phyloP scores from a whole-genome alignment of 1,284 basidiomycete species.

The Naganishia liquefaciens region DNA sequence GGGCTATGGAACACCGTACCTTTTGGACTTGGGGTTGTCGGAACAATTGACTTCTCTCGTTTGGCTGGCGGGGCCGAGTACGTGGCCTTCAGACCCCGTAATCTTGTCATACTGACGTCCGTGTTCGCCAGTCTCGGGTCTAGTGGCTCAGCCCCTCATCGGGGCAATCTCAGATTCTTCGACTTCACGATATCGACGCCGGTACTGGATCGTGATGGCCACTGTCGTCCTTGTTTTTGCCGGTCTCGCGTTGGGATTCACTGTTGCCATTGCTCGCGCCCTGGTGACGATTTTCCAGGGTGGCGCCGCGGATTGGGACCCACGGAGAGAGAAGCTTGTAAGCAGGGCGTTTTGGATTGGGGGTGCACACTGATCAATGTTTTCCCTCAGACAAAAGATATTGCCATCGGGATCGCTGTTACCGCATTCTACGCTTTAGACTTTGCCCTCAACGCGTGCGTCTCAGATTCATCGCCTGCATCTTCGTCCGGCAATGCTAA shows the following conservation, averaged over 20 bases:
- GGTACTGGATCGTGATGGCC: conserved; percentile 85
- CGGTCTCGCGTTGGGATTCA: conserved; percentile 72
- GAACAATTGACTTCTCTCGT: conserved; percentile 90
- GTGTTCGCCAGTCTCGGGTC: conserved; percentile 64
- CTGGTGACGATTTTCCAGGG: conserved; percentile 75
- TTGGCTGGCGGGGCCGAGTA: conserved; percentile 88
- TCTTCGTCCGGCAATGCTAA: background rate
- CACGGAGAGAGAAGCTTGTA: conserved; percentile 65
- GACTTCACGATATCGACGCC: conserved; percentile 77
- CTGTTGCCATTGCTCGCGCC: conserved; percentile 69
- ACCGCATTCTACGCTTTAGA: conserved; percentile 89
- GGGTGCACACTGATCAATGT: conserved; percentile 21
- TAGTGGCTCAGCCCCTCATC: conserved; percentile 92
- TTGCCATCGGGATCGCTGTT: conserved; percentile 82
- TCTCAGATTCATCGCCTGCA: background rate
- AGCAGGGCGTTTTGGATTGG: conserved; percentile 38
- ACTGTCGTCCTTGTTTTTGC: conserved; percentile 65
- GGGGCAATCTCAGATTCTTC: conserved; percentile 94
- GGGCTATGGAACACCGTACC: conserved; percentile 92
- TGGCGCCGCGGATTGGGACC: conserved; percentile 88
- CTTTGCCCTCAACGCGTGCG: conserved; percentile 78
- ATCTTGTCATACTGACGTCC: background rate
- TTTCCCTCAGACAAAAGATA: conserved; percentile 43
- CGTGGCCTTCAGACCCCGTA: background rate
- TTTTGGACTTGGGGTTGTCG: conserved; percentile 82